Evolutionary conservation across 352 stramenopile species (phyloP), one percentile per base, ranked within the genome.

Genomic region (Pilasporangium apinafurcum): DNA sequence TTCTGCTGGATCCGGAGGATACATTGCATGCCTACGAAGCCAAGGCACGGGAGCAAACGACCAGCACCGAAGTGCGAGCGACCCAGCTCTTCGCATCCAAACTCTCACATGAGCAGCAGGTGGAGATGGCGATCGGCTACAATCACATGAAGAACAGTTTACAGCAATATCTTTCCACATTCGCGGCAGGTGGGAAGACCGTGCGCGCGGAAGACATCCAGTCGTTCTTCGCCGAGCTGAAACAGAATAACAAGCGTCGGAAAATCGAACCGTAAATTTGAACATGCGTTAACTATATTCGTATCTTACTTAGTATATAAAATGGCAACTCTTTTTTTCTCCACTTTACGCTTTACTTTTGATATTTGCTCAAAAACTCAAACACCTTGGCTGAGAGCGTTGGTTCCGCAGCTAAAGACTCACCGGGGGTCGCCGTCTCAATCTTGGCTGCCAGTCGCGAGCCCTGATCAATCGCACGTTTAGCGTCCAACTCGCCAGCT

Each of bases 381-480:
- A 85, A 80, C 4, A 78, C 33, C 43, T 77, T 66, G 10, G 65
- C 44, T 12, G 64, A 68, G 28, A 81, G 37, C 34, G 71, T 73
- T 17, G 56, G 44, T 32, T 63, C 35, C 5, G 70, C 66, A 32
- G 58, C 33, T 7, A 88, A 48, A 18, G 62, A 44, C 20, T 93
- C 74, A 20, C 85, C 86, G 31, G 79, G 68, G 33, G 60, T 79
- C 0, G 83, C 78, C 13, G 76, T 86, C 60, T 96, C 86, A 33
- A 96, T 83, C 31, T 48, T 76, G 14, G 81, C 83, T 13, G 83
- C 86, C 14, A 96, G 53, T 26, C 86, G 78, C 18, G 86, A 95
- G 27, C 92, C 96, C 65, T 98, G 96, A 62, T 98, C 94, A 62
- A 99, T 98, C 8, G 96, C 96, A 32, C 95, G 75, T 70, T 99